Conservation (phyloP, 495 filamentous ascomycete genomes). For the Baudoinia panamericana region DNA sequence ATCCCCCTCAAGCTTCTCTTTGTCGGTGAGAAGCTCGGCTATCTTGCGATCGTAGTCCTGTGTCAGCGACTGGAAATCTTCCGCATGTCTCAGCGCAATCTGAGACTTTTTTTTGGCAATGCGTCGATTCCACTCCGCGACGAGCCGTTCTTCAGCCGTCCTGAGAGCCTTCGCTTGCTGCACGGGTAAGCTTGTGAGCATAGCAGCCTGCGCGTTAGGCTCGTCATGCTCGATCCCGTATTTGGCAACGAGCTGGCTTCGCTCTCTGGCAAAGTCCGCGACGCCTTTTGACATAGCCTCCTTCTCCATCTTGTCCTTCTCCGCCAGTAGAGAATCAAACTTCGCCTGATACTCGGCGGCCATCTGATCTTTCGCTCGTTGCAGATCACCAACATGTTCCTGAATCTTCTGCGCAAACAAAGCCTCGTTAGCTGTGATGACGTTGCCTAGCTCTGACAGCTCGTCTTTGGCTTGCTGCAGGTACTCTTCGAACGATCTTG, state of each 20-base stretch:
- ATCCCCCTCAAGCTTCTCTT: conserved; percentile 19
- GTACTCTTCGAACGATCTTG: conserved; percentile 22
- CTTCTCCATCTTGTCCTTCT: conserved; percentile 16
- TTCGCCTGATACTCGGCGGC: conserved; percentile 19
- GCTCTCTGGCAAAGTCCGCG: conserved; percentile 15
- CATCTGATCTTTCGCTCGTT: conserved; percentile 19
- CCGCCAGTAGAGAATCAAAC: conserved; percentile 14
- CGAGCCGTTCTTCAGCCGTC: conserved; percentile 16
- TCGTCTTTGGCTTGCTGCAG: conserved; percentile 18
- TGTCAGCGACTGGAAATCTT: conserved; percentile 17
- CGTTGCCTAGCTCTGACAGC: conserved; percentile 21
- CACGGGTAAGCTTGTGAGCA: conserved; percentile 12
- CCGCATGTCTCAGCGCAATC: conserved; percentile 20
- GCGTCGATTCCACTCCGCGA: conserved; percentile 18
- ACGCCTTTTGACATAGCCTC: conserved; percentile 10
- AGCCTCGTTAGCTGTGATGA: conserved; percentile 22
- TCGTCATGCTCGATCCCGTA: conserved; percentile 14
- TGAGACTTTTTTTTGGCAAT: conserved; percentile 22
- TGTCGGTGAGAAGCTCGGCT: conserved; percentile 13
- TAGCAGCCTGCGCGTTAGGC: conserved; percentile 3
- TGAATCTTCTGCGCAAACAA: conserved; percentile 23
- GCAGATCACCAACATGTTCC: conserved; percentile 22
- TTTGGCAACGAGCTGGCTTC: conserved; percentile 13
- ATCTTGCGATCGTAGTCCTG: conserved; percentile 19
- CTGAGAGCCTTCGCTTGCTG: conserved; percentile 14